These are phyloP conservation scores for Colletotrichum gloeosporioides DNA, from an alignment of 2,329 filamentous ascomycete species.

Conservation along the genomic window DNA sequence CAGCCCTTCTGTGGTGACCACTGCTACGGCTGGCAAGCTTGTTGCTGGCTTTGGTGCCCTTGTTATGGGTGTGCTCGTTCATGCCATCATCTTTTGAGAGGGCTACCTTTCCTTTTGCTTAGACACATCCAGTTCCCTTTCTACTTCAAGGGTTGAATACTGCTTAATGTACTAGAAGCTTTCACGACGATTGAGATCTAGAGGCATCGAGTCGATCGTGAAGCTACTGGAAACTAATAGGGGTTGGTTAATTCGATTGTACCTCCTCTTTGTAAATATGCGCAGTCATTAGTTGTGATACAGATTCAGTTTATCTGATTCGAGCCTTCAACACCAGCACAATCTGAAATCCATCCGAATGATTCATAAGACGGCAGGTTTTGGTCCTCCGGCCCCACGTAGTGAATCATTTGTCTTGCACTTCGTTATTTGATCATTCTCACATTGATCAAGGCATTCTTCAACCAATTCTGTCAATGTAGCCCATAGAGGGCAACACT, in stretches of 20 bases:
- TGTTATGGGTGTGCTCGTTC: neutral
- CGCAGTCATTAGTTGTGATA: neutral
- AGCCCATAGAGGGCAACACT: accelerated
- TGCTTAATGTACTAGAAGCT: neutral
- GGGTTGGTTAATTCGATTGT: neutral
- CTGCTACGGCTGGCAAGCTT: slow-evolving; percentile 19
- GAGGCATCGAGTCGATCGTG: neutral
- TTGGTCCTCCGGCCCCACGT: too few relatives aligned
- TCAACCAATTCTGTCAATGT: accelerated
- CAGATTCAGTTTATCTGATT: neutral
- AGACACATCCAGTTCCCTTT: neutral
- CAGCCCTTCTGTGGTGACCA: neutral
- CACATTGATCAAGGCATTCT: too few relatives aligned
- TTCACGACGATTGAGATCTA: accelerated
- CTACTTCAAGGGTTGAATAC: neutral
- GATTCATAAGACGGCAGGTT: too few relatives aligned
- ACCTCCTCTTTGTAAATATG: neutral
- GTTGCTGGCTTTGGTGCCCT: slow-evolving; percentile 6
- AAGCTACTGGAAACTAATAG: neutral
- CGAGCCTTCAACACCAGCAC: accelerated
- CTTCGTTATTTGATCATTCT: too few relatives aligned
- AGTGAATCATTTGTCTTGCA: too few relatives aligned
- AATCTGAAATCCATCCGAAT: too few relatives aligned
- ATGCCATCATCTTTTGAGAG: neutral
- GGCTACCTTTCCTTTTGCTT: neutral